phyloP scores from a whole-genome alignment of 129 eudicot species.

The Lactuca saligna region DNA sequence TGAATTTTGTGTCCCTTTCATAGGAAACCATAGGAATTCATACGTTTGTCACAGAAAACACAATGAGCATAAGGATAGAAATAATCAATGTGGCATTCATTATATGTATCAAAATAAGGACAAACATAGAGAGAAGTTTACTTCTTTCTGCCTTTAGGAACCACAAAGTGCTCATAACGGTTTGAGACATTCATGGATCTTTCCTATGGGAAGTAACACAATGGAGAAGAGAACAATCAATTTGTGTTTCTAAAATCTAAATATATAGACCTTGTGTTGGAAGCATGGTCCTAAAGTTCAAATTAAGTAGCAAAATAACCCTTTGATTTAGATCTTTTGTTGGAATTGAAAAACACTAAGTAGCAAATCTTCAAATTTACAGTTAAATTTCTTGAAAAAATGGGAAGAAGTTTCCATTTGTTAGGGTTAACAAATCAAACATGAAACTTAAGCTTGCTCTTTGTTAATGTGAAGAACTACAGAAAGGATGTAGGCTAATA shows the following conservation, averaged over 20 bases:
- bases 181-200: conserved; percentile 79
- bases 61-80: neutral
- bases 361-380: neutral
- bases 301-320: no score
- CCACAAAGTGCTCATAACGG: conserved; percentile 87
- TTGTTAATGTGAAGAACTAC: neutral
- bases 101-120: neutral
- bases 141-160: conserved; percentile 86
- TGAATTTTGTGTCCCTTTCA: conserved; percentile 94
- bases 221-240: neutral
- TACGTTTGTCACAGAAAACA: conserved; percentile 11
- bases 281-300: no score
- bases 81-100: neutral
- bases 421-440: conserved; percentile 10
- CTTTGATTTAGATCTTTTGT: neutral
- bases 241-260: neutral
- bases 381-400: neutral
- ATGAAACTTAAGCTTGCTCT: neutral
- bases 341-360: neutral
- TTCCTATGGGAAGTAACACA: conserved; percentile 4
- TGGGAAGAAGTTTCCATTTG: neutral
- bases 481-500: neutral
- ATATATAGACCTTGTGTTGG: no score
- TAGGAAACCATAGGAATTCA: conserved; percentile 72
- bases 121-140: conserved; percentile 22